Evolutionary conservation across 768 basidiomycete genomes (phyloP), one percentile per base, ranked within the genome.

Genomic region (Tricholoma flavovirens): DNA sequence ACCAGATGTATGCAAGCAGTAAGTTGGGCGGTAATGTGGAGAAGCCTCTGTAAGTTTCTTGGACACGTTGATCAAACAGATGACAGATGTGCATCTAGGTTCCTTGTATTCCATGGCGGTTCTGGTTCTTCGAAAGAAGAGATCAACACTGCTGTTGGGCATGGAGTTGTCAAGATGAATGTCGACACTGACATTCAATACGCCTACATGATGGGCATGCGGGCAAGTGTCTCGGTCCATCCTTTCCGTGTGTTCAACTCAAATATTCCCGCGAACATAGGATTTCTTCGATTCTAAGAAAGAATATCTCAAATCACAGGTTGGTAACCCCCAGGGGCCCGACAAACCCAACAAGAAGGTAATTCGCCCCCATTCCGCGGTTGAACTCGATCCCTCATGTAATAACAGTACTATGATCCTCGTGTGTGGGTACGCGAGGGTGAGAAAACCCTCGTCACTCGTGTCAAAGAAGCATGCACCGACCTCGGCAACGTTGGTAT

Each of bases 291-390:
- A 67, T 63, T 86, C 83, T 62, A 97, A 91, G 83, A 83, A 86
- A 64, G 96, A 82, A 58, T 98, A 97, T 77, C 80, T 99, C 63
- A 70, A 82, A 67, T 78, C 84, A 29, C 96, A 99, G 71, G 93
- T 98, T 60, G 96, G 96, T 50, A 98, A 98, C 82, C 97, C 97
- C 38, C 95, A 98, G 22, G 95, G 94, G 45, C 71, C 84, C 19
- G 95, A 98, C 76, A 96, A 96, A 80, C 96, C 96, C 56, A 98
- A 99, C 86, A 99, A 99, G 90, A 99, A 98, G 85, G 87, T 86
- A 54, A 19, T 67, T 57, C 11, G 8, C 42, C 8, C 1, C 11
- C 42, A 43, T 49, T 3, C 52, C 49, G 52, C 24, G 4, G 14
- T 46, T 12, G 12, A 7, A 3, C 33, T 55, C 21, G 45, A 42